Percentiles rank a stretch among this genome's conserved stretches.
These are phyloP conservation scores for Solanum piurae DNA, from an alignment of 257 asterid genomes.

Conservation along the genomic window DNA sequence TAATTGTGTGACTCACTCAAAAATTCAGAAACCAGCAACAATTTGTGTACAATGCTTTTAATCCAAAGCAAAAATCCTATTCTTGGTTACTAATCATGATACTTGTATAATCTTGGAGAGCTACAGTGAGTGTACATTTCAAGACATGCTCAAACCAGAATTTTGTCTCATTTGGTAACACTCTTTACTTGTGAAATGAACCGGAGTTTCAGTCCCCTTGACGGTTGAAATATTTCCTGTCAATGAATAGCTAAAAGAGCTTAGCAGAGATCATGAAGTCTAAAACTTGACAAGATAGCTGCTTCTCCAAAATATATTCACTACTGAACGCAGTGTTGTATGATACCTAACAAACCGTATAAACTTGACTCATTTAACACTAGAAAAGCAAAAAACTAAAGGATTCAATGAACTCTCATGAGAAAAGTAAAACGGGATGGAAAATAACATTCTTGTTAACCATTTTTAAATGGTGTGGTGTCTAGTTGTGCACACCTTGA, in stretches of 20 bases:
- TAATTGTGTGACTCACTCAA: not conserved
- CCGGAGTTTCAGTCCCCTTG: not conserved
- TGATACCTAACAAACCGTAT: not conserved
- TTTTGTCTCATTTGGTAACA: not conserved
- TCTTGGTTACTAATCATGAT: not conserved
- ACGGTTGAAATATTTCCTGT: not conserved
- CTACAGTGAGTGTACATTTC: not conserved
- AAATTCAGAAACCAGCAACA: not conserved
- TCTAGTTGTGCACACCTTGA: not conserved
- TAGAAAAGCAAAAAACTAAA: not conserved
- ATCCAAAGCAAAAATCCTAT: not conserved
- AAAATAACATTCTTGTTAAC: not conserved
- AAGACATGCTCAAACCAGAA: not conserved
- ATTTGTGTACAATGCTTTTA: not conserved
- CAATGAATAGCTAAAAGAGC: not conserved
- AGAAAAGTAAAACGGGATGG: not conserved
- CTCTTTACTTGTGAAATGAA: not conserved
- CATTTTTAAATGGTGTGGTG: not conserved
- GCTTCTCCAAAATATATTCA: not conserved
- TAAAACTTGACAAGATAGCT: not conserved
- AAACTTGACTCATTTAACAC: not conserved
- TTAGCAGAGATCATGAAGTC: not conserved
- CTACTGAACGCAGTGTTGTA: not conserved
- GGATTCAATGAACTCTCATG: not conserved
- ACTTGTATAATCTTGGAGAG: not conserved